Conservation (phyloP, 2,329 filamentous ascomycete genomes). For the Fonsecaea multimorphosa region DNA sequence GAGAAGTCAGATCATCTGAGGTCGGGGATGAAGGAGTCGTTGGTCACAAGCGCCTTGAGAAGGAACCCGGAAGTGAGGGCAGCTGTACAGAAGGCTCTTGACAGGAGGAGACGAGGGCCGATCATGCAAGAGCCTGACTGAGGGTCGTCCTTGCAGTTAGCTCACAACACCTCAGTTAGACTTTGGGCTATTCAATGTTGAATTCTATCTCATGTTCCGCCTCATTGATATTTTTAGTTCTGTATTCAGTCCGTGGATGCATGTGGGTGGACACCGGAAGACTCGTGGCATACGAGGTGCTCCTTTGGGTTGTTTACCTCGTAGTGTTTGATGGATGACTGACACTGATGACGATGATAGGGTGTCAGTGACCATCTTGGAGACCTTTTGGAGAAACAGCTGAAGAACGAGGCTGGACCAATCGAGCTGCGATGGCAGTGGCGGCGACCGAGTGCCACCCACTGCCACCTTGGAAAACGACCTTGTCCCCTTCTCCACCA, state of each 20-base stretch:
- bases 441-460: too few species aligned
- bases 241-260: not conserved
- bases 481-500: conserved; percentile 19
- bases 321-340: not conserved
- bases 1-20: conserved; percentile 68
- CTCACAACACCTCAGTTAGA: not conserved
- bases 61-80: conserved; percentile 81
- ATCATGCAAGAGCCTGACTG: conserved; percentile 22
- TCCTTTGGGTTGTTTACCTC: not conserved
- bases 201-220: not conserved
- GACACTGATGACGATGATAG: conserved; percentile 1
- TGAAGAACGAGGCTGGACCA: conserved; percentile 33
- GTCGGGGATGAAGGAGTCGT: conserved; percentile 79
- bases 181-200: not conserved
- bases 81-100: conserved; percentile 69
- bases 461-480: conserved; percentile 9
- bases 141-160: conserved; percentile 7
- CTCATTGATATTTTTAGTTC: not conserved
- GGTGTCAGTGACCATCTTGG: conserved; percentile 24
- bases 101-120: conserved; percentile 29
- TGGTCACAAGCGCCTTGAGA: conserved; percentile 83
- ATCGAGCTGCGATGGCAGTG: conserved; percentile 23
- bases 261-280: too few species aligned
- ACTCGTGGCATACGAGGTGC: too few species aligned
- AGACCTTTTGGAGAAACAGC: not conserved